Evolutionary conservation across 1,139 yeast species (phyloP).

Genomic region (Yamadazyma trypodendri): DNA sequence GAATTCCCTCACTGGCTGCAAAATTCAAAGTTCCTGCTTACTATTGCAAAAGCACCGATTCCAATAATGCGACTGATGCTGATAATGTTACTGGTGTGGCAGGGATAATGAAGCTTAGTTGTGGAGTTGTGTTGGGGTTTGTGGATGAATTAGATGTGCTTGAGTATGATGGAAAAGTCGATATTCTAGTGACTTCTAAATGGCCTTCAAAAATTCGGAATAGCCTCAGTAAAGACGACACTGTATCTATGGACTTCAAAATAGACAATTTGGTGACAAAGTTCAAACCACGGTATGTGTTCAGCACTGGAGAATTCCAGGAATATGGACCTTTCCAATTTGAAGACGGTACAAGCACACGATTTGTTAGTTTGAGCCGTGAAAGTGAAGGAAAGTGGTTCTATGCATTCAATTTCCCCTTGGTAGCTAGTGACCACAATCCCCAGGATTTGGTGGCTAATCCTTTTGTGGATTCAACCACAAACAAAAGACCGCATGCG

Average conservation of each 20-base stretch:
- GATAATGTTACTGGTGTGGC: conserved; percentile 5
- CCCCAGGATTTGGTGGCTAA: conserved; percentile 5
- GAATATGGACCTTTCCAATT: conserved; percentile 63
- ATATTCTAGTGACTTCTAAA: conserved; percentile 54
- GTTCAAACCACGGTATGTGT: conserved; percentile 63
- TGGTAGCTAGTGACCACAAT: conserved; percentile 12
- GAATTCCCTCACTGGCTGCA: conserved; percentile 2
- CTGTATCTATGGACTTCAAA: conserved; percentile 22
- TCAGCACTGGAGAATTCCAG: conserved; percentile 52
- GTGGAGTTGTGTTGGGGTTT: conserved; percentile 50
- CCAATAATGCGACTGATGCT: background rate
- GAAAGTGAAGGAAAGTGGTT: conserved; percentile 69
- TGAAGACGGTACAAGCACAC: conserved; percentile 41
- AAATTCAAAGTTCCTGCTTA: conserved; percentile 7
- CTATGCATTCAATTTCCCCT: conserved; percentile 59
- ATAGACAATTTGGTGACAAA: conserved; percentile 48
- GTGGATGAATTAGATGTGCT: conserved; percentile 28
- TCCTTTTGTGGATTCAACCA: conserved; percentile 18
- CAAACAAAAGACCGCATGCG: conserved; percentile 6
- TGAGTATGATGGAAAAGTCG: conserved; percentile 31
- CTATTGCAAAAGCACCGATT: conserved; percentile 17
- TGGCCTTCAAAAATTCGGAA: conserved; percentile 59
- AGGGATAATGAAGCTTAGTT: conserved; percentile 32
- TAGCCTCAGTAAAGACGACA: background rate
- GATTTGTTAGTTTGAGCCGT: conserved; percentile 64